Percentiles rank a stretch among this genome's conserved stretches.
Evolutionary conservation across 768 basidiomycete species (phyloP).

Genomic region (Candolleomyces aberdarensis): DNA sequence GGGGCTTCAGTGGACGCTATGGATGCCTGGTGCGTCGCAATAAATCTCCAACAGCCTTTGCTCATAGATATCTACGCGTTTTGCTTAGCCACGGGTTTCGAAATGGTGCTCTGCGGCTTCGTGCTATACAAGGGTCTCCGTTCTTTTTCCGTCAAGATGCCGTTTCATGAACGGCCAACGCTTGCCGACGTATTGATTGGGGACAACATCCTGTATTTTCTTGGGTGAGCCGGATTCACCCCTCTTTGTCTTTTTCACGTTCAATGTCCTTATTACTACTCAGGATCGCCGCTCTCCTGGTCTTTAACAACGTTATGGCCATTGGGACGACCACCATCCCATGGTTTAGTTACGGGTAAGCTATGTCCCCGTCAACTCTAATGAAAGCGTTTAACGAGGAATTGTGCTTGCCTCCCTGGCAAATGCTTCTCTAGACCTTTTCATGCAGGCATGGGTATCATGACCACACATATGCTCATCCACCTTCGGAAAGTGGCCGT

Average conservation of each 20-base stretch:
- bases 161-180: conserved; percentile 21
- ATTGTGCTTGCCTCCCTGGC: not conserved
- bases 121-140: conserved; percentile 33
- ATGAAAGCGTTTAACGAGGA: no score
- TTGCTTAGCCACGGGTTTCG: conserved; percentile 34
- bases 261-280: not conserved
- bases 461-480: not conserved
- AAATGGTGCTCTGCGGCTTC: conserved; percentile 39
- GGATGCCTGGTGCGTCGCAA: conserved; percentile 36
- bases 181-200: conserved; percentile 35
- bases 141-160: conserved; percentile 22
- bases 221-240: not conserved
- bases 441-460: not conserved
- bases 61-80: not conserved
- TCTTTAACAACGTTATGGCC: not conserved
- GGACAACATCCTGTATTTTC: conserved; percentile 38
- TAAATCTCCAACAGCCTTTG: not conserved
- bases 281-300: not conserved
- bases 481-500: not conserved
- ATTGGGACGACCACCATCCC: not conserved
- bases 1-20: conserved; percentile 41
- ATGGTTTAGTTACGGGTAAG: not conserved
- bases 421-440: not conserved
- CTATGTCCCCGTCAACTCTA: not conserved
- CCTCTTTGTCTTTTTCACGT: not conserved